Percentiles rank a stretch among this genome's conserved stretches.
These are phyloP conservation scores for Coprinopsis sp. DNA, from an alignment of 768 basidiomycete genomes.

Conservation along the genomic window DNA sequence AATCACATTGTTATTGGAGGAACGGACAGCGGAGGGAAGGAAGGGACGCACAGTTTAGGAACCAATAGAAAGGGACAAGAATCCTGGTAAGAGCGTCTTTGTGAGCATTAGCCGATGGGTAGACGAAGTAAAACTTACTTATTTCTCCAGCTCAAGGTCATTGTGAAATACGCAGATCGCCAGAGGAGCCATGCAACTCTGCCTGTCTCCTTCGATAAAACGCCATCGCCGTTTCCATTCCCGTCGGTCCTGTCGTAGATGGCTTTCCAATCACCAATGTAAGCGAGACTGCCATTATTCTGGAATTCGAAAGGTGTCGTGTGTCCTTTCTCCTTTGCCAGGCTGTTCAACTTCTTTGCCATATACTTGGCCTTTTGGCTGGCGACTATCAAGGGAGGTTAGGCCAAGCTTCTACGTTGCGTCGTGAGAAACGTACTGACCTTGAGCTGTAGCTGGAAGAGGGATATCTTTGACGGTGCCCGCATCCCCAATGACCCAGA, in stretches of 20 bases:
- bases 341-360: conserved; percentile 59
- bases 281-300: conserved; percentile 73
- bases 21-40: conserved; percentile 7
- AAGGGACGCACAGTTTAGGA: conserved; percentile 55
- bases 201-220: conserved; percentile 58
- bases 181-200: conserved; percentile 75
- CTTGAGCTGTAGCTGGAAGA: conserved; percentile 86
- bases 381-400: conserved; percentile 45
- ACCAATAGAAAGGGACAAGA: conserved; percentile 67
- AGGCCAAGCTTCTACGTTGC: conserved; percentile 7
- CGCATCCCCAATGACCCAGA: conserved; percentile 83
- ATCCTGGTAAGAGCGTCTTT: conserved; percentile 36
- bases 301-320: conserved; percentile 62
- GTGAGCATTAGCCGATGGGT: background rate
- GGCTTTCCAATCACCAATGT: conserved; percentile 79
- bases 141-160: conserved; percentile 68
- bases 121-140: conserved; percentile 39
- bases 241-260: conserved; percentile 64
- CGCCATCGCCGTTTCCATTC: conserved; percentile 31
- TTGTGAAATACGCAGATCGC: conserved; percentile 78
- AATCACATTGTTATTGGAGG: background rate
- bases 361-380: conserved; percentile 73
- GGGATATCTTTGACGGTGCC: conserved; percentile 50
- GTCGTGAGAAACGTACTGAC: conserved; percentile 23
- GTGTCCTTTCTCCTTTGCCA: conserved; percentile 45